Conservation (phyloP, 768 basidiomycete species). For the Lactarius tabidus region DNA sequence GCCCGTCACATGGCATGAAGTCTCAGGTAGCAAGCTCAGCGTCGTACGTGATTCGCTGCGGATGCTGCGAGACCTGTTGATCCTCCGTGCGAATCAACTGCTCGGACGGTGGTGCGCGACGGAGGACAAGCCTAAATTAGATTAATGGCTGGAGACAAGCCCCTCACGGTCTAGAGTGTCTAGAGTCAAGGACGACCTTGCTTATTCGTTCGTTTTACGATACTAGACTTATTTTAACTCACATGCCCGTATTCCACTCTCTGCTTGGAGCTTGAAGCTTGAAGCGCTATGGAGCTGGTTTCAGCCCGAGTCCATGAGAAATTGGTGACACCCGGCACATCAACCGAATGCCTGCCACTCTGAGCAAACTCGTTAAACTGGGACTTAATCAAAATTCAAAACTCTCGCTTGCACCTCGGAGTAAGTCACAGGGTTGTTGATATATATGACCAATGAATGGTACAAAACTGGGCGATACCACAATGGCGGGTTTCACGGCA, state of each 20-base stretch:
- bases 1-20: slow-evolving; percentile 90
- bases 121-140: slow-evolving; percentile 15
- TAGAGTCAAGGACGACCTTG: not conserved
- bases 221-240: not conserved
- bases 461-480: not conserved
- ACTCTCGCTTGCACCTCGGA: not conserved
- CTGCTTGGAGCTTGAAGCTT: not conserved
- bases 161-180: not conserved
- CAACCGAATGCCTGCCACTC: not conserved
- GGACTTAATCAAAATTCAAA: not conserved
- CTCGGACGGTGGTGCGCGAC: slow-evolving; percentile 65
- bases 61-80: slow-evolving; percentile 84
- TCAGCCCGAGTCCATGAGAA: not conserved
- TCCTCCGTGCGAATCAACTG: slow-evolving; percentile 78
- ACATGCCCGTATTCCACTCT: not conserved
- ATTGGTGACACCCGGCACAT: not conserved
- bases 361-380: not conserved
- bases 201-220: not conserved
- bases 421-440: not conserved
- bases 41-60: slow-evolving; percentile 80
- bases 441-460: not conserved
- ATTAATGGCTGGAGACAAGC: slow-evolving; percentile 1
- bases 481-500: not conserved
- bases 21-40: slow-evolving; percentile 87
- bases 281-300: not conserved